Percentiles rank a stretch among this genome's conserved stretches.
These are phyloP conservation scores for Heterobasidion occidentale DNA, from an alignment of 1,284 basidiomycete genomes.

Conservation along the genomic window DNA sequence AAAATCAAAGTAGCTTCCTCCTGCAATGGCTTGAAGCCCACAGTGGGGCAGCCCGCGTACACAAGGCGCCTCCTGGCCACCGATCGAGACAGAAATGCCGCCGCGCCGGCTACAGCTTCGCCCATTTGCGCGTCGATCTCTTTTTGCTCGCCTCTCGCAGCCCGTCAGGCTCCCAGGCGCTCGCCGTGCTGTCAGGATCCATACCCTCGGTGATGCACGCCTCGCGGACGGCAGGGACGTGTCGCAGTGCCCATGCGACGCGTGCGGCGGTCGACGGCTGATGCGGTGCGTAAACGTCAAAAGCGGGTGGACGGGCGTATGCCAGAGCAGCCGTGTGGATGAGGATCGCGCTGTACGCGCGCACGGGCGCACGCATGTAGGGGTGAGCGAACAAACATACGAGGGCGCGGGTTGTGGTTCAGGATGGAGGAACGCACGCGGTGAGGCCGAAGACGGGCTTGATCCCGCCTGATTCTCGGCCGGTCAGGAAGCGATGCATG, in stretches of 20 bases:
- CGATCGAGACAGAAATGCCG: too few relatives aligned
- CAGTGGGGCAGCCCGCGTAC: too few relatives aligned
- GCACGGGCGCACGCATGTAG: neutral
- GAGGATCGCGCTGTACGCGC: conserved; percentile 50
- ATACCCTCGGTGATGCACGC: conserved; percentile 45
- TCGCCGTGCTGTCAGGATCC: conserved; percentile 10
- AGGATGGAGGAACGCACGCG: conserved; percentile 41
- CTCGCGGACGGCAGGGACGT: conserved; percentile 33
- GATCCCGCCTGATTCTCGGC: conserved; percentile 70
- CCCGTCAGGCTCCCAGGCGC: conserved; percentile 7
- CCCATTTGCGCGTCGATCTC: neutral
- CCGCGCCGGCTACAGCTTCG: neutral
- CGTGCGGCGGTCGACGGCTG: conserved; percentile 46
- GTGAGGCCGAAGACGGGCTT: conserved; percentile 82
- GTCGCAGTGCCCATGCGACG: conserved; percentile 50
- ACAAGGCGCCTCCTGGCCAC: too few relatives aligned
- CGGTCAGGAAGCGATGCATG: conserved; percentile 75
- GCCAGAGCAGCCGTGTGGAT: conserved; percentile 63
- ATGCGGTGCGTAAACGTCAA: conserved; percentile 49
- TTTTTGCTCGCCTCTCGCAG: neutral
- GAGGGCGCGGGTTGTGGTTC: neutral
- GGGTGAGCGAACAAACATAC: neutral
- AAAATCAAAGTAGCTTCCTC: too few relatives aligned
- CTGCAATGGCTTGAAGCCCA: too few relatives aligned
- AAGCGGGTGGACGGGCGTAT: conserved; percentile 56